Evolutionary conservation across 495 filamentous ascomycete genomes (phyloP), one percentile per base, ranked within the genome.

Genomic region (Podospora pseudopauciseta): DNA sequence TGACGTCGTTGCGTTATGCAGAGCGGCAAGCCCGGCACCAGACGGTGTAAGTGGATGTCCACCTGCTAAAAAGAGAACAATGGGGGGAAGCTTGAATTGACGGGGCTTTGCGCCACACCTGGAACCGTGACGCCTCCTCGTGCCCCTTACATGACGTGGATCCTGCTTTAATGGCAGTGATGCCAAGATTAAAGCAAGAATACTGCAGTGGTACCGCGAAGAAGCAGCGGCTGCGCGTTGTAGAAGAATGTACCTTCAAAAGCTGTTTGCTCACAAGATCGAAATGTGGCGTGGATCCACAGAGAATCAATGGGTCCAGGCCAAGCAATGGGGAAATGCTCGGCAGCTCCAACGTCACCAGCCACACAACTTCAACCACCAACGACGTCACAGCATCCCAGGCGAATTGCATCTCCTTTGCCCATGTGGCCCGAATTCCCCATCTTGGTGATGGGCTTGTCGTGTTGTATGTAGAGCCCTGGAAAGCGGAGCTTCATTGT

Each of bases 271-370:
- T 16, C 39, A 49, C 39, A 11, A 16, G 39, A 49, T 18, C 39
- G 9, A 49, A 49, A 13, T 49, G 39, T 49, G 39, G 39, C 39
- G 39, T 16, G 15, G 55, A 58, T 58, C 16, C 55, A 11, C 55
- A 9, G 55, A 18, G 23, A 18, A 58, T 58, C 55, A 58, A n/a
- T 58, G 55, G 55, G 19, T 58, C 55, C 55, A 23, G n/a, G 16
- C 55, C 55, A 58, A 58, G 55, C 55, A 11, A 49, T 49, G 39
- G 39, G 39, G 39, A 49, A 49, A 49, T 49, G 39, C 39, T 49
- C 39, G 39, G 39, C 39, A 11, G 39, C 61, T 39, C 28, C n/a
- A 49, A 64, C 62, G 62, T 56, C 62, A 64, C 62, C 61, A 64
- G 62, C 62, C 62, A 64, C 61, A 64, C 4, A 7, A 5, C 55